Base-by-base conservation (phyloP, 164 flowering plant genomes). In the Vitis riparia region DNA sequence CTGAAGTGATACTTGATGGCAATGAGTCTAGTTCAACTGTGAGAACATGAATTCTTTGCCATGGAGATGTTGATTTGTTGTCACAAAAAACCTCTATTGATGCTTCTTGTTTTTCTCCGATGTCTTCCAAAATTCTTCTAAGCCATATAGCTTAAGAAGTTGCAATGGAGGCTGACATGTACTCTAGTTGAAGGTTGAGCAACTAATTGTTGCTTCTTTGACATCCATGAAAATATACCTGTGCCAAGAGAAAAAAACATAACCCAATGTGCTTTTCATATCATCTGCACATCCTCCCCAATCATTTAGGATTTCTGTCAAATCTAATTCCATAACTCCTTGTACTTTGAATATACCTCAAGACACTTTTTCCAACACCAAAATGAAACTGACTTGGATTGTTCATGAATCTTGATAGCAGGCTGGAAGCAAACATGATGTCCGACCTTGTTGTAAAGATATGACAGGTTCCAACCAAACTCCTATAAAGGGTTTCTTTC, bases 101-200 rank as follows among this genome's bases (percentile, higher is more conserved):
- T 0, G 19, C 12, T 2, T 19, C 2, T 8, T 74, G 72, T 1
- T 11, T 9, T 16, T 70, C 27, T 16, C 55, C 29, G 14, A 78
- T 9, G 11, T 74, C 62, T 8, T 17, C 55, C 1, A 75, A 14
- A 5, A 78, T 63, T 27, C 55, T 15, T 17, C 62, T 16, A 3
- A 73, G 59, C 76, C 79, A 76, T 11, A 72, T 59, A 4, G 61
- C 76, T 68, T 76, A 69, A 55, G 27, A 12, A 5, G 61, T 53
- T 0, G 63, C 50, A 7, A 1, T 30, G 0, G 67, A 10, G 1
- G 71, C 71, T 55, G 68, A 49, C 1, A 70, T 76, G 61, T 1
- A 61, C 76, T 62, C 73, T 65, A 4, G 72, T 27, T 9, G 62
- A 29, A 5, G 75, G 69, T 56, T 17, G 62, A 1, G 77, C 77